Base-by-base conservation (phyloP, 768 basidiomycete species). In the Favolaschia claudopus region DNA sequence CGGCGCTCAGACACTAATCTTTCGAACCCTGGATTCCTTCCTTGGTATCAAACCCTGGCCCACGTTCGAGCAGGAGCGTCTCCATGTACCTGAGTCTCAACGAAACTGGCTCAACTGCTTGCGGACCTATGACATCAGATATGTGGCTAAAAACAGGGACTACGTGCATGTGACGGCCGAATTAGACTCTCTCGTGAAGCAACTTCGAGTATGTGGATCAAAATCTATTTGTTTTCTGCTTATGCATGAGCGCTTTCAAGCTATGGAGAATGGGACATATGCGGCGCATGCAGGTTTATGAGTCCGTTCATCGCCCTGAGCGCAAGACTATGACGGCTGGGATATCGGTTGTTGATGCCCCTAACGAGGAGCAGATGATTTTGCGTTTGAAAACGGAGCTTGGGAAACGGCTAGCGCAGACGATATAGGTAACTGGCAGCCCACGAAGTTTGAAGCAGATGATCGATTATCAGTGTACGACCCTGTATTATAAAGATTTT, bases 11-110 rank as follows among this genome's bases (percentile, higher is more conserved):
- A 44, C 32, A 22, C 25, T 58, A 20, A 14, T 50, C n/a, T 58
- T 58, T n/a, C 47, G 56, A 22, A 58, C 56, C 17, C 48, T 58
- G 14, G 56, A 58, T 29, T 43, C 56, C 7, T 58, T 58, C 40
- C 33, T 58, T 0, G 47, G 56, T 14, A 58, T 58, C 40, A 43
- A 34, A 31, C 56, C 56, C 7, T 58, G 40, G 40, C 56, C 56
- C n/a, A 58, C 56, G 36, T 28, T 34, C 2, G 56, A 58, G 34
- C 49, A 50, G 15, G 56, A 58, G 40, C 6, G 13, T 2, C 56
- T 50, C 6, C 56, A 58, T 20, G 27, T 58, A 7, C 56, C 56
- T 3, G 56, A 43, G 29, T 20, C 24, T 22, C 56, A 58, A 25
- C 34, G 56, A 44, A 44, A 37, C 19, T 58, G 56, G 56, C 32